A percentile compares a stretch with the other conserved stretches of the same genome.
Conservation (phyloP, 768 basidiomycete species). For the Amanita pseudoporphyria region DNA sequence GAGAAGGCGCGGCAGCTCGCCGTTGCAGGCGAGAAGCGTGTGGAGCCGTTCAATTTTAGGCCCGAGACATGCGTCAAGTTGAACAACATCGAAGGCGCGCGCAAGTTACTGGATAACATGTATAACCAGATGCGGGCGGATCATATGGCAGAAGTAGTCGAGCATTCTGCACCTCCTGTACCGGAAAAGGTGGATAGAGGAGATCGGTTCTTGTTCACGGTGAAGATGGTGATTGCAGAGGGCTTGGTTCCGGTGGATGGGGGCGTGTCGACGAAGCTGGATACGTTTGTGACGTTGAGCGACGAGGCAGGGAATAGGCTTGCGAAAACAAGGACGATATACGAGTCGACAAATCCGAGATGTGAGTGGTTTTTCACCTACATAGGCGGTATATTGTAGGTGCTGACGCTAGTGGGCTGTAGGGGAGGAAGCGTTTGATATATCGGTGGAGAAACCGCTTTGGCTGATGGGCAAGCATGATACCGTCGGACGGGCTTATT, state of each 20-base stretch:
- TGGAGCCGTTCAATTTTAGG: slow-evolving; percentile 92
- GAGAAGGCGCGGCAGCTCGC: slow-evolving; percentile 78
- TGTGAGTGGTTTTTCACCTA: slow-evolving; percentile 43
- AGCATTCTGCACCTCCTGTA: slow-evolving; percentile 51
- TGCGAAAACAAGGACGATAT: slow-evolving; percentile 93
- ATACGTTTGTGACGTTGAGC: slow-evolving; percentile 91
- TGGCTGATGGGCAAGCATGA: slow-evolving; percentile 98
- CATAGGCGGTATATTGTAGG: background rate
- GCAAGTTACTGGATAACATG: slow-evolving; percentile 86
- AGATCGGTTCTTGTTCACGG: slow-evolving; percentile 72
- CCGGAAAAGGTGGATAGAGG: slow-evolving; percentile 55
- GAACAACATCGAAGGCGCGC: slow-evolving; percentile 92
- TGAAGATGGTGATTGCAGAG: slow-evolving; percentile 91
- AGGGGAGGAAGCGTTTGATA: slow-evolving; percentile 98
- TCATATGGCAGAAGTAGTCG: slow-evolving; percentile 60
- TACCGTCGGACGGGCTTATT: slow-evolving; percentile 82
- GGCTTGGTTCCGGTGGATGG: slow-evolving; percentile 70
- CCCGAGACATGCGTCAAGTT: slow-evolving; percentile 94
- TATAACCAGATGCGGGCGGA: slow-evolving; percentile 90
- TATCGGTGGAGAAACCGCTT: slow-evolving; percentile 86
- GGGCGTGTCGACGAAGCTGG: slow-evolving; percentile 70
- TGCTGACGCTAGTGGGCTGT: slow-evolving; percentile 10
- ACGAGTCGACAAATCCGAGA: slow-evolving; percentile 83
- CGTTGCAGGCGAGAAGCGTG: slow-evolving; percentile 75
- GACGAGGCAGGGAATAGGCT: slow-evolving; percentile 85